Conservation (phyloP, 1,284 basidiomycete species). For the Papiliotrema laurentii region DNA sequence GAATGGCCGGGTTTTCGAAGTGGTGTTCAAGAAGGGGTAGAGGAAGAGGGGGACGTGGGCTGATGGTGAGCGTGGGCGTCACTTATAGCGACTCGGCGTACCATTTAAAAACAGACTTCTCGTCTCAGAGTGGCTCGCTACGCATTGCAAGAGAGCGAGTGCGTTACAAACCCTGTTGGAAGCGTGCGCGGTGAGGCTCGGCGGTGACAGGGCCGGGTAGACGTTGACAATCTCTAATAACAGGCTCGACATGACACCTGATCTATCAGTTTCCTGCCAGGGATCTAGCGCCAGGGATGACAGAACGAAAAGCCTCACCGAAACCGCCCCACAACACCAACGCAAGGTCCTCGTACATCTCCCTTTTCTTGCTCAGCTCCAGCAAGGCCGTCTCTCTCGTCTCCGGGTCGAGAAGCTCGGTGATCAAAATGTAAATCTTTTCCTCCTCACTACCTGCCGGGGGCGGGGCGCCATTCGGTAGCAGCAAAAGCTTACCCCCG, state of each 20-base stretch:
- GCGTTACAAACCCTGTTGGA: slow-evolving; percentile 99
- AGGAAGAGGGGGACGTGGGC: slow-evolving; percentile 98
- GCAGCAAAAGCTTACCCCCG: slow-evolving; percentile 42
- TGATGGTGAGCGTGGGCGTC: slow-evolving; percentile 32
- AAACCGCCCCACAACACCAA: slow-evolving; percentile 99
- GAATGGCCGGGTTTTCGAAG: slow-evolving; percentile 96
- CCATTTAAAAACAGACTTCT: slow-evolving; percentile 87
- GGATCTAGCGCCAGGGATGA: not conserved
- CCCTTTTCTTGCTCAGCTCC: slow-evolving; percentile 97
- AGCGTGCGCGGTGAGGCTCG: slow-evolving; percentile 93
- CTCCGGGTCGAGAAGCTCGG: slow-evolving; percentile 52
- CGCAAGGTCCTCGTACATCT: slow-evolving; percentile 98
- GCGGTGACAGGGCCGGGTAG: slow-evolving; percentile 92
- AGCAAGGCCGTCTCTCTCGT: slow-evolving; percentile 83
- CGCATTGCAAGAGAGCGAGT: slow-evolving; percentile 93
- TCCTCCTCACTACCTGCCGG: slow-evolving; percentile 50
- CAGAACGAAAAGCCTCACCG: slow-evolving; percentile 57
- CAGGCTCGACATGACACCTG: slow-evolving; percentile 97
- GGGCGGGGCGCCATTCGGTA: slow-evolving; percentile 42
- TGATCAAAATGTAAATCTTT: slow-evolving; percentile 54
- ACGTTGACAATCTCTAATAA: slow-evolving; percentile 98
- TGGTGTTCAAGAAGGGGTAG: slow-evolving; percentile 99
- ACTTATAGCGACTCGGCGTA: slow-evolving; percentile 39
- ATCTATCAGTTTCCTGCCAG: not conserved
- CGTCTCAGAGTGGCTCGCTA: slow-evolving; percentile 92